Evolutionary conservation across 75 land plant species (phyloP).

Genomic region (Pinus albicaulis): DNA sequence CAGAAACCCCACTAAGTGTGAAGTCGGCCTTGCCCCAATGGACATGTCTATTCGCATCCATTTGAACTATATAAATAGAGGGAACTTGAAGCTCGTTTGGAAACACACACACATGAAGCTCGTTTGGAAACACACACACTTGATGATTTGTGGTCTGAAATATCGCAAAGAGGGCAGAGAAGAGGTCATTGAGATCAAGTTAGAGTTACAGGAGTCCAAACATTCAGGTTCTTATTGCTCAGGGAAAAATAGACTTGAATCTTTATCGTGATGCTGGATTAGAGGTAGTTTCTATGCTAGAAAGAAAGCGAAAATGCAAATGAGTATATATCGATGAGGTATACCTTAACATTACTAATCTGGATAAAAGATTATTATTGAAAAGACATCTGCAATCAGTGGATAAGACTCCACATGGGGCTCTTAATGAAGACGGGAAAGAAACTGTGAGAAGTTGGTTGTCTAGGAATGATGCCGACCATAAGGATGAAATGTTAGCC

Average conservation of each 20-base stretch:
- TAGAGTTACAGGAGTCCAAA: no score
- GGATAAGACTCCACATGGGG: slow-evolving; percentile 61
- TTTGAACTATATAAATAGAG: no score
- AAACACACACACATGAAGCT: no score
- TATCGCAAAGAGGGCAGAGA: no score
- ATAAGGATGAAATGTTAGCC: slow-evolving; percentile 69
- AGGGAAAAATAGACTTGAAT: slow-evolving; percentile 85
- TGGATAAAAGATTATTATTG: slow-evolving; percentile 56
- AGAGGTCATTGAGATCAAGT: no score
- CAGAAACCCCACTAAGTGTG: no score
- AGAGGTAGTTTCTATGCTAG: slow-evolving; percentile 87
- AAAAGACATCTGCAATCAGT: slow-evolving; percentile 41
- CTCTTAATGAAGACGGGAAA: slow-evolving; percentile 36
- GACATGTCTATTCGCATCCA: no score
- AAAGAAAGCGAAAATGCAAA: slow-evolving; percentile 79
- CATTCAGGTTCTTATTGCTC: slow-evolving; percentile 91
- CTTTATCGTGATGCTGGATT: slow-evolving; percentile 88
- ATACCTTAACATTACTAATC: slow-evolving; percentile 94
- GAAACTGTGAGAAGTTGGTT: slow-evolving; percentile 62
- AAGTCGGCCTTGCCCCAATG: no score
- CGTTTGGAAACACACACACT: no score
- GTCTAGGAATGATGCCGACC: slow-evolving; percentile 46
- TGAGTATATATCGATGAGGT: slow-evolving; percentile 99
- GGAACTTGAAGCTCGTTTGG: no score
- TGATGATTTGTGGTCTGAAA: no score